Percentiles rank a stretch among this genome's conserved stretches.
These are phyloP conservation scores for Pneumocystis carinii DNA, from an alignment of 1,139 yeast species.

Conservation along the genomic window DNA sequence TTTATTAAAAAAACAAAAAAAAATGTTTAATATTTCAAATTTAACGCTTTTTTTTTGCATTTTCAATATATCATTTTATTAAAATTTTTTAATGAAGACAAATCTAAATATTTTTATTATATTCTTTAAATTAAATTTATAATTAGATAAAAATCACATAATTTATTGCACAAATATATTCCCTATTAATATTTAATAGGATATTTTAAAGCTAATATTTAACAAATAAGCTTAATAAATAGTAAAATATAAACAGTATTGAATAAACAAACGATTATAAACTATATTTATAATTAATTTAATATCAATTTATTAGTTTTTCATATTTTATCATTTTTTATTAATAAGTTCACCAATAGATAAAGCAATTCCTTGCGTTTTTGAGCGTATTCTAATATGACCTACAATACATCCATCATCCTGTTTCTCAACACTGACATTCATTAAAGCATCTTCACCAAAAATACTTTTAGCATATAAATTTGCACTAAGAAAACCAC, in stretches of 20 bases:
- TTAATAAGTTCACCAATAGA: conserved; percentile 57
- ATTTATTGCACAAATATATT: too few relatives aligned
- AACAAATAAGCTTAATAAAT: background rate
- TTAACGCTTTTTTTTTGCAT: too few relatives aligned
- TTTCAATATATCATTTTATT: too few relatives aligned
- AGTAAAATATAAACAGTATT: background rate
- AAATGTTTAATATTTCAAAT: too few relatives aligned
- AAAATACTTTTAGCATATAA: conserved; percentile 84
- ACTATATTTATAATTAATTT: background rate
- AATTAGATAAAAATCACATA: too few relatives aligned
- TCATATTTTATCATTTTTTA: background rate
- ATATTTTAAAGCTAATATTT: background rate
- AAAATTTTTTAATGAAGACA: too few relatives aligned
- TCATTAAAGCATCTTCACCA: conserved; percentile 92
- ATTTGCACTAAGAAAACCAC: conserved; percentile 89
- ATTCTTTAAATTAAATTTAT: too few relatives aligned
- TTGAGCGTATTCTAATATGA: conserved; percentile 89
- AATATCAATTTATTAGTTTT: background rate
- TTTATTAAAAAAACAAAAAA: too few relatives aligned
- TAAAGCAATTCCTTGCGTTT: conserved; percentile 94
- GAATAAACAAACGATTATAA: too few relatives aligned
- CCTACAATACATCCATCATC: conserved; percentile 65
- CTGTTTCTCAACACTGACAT: conserved; percentile 78
- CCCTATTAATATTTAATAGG: too few relatives aligned
- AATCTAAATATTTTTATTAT: too few relatives aligned